A percentile compares a stretch with the other conserved stretches of the same genome.
Evolutionary conservation across 2,329 filamentous ascomycete species (phyloP).

Genomic region (Talaromyces sp.): DNA sequence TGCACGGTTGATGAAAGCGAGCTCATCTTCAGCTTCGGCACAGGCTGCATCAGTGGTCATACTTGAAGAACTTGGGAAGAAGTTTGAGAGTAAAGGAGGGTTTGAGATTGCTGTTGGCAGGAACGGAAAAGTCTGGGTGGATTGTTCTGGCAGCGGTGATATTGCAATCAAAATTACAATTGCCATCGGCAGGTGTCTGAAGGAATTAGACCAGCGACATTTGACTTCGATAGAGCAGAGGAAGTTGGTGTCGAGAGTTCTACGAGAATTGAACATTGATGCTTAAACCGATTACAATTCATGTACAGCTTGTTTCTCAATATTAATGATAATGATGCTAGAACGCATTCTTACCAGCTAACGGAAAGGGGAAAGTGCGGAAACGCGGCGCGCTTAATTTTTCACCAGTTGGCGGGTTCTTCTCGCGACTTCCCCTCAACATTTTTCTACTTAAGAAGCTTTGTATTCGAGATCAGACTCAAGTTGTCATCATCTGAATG

Average conservation of each 20-base stretch:
- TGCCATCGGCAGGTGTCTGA: constrained; percentile 72
- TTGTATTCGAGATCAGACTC: not conserved
- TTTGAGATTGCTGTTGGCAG: constrained; percentile 93
- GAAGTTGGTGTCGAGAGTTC: constrained; percentile 43
- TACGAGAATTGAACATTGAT: constrained; percentile 41
- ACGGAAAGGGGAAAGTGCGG: constrained; percentile 11
- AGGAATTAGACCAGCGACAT: constrained; percentile 66
- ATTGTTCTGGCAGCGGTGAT: constrained; percentile 61
- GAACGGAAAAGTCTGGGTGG: constrained; percentile 90
- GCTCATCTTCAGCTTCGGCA: constrained; percentile 31
- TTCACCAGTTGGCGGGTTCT: not conserved
- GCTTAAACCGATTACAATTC: constrained; percentile 21
- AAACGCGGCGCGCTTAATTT: not conserved
- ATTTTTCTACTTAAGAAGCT: not conserved
- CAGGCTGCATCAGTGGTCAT: constrained; percentile 65
- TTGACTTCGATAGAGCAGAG: constrained; percentile 43
- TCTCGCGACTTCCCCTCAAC: not conserved
- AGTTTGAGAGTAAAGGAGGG: constrained; percentile 55
- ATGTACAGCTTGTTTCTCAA: not conserved
- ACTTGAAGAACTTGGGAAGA: constrained; percentile 75
- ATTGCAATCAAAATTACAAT: constrained; percentile 62
- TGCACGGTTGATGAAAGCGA: constrained; percentile 60
- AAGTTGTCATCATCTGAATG: not conserved
- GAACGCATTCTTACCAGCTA: not conserved
- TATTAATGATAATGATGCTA: not conserved